Base-by-base conservation (phyloP, 805 yeast species). In the Pichia membranifaciens region DNA sequence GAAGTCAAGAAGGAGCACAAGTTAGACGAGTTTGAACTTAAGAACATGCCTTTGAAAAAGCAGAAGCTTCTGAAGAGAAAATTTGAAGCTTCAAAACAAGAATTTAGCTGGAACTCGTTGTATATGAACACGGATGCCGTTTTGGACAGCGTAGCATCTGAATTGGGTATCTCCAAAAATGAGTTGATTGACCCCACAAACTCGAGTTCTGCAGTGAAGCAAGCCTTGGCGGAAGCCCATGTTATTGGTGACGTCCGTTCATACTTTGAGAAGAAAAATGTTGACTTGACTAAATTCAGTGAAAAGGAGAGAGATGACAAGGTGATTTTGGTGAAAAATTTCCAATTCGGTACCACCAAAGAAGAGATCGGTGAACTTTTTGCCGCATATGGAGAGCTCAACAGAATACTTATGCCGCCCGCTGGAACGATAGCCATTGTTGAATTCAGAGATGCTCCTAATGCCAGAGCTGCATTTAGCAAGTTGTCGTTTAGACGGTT, bases 161-260 rank as follows among this genome's bases (percentile, higher is more conserved):
- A 84, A 57, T 67, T 93, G 66, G 98, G 98, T 7, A 72, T 93
- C 43, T 63, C 81, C 23, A 93, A 91, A 65, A 74, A 93, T 7
- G 87, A 88, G 48, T 74, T 93, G 59, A 77, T 93, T 51, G 95
- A 93, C 64, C 91, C 96, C 1, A 85, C 87, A 56, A 87, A 82
- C 54, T 76, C 95, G 7, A 81, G 75, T 50, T 84, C 96, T 44
- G 97, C 96, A 1, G 98, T 93, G 13, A 87, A 90, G 62, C 98
- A 90, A 66, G 98, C 99, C 0, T 75, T 93, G 53, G 98, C 99
- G 0, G 99, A 93, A 69, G 95, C 97, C 2, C 93, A 89, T 60
- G 96, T 90, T 16, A 82, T 93, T 58, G 93, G 90, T 39, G 93
- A 84, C 64, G 96, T 93, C 12, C 78, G 96, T 59, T 79, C 79